Conservation (phyloP, 2,329 filamentous ascomycete genomes). For the Cercospora sojina region DNA sequence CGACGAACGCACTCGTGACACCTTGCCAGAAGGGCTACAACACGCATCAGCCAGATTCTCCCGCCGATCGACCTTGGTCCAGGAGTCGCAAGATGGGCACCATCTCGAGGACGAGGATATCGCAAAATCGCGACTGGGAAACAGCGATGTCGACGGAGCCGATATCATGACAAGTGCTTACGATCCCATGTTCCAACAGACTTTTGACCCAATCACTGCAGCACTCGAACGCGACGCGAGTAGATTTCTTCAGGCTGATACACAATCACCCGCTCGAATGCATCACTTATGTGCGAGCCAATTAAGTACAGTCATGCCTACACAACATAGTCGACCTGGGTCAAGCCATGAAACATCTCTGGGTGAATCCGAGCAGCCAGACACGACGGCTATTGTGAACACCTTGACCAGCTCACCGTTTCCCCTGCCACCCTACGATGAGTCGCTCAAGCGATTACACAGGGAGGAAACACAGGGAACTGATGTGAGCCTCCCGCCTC, state of each 20-base stretch:
- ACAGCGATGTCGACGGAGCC: background rate
- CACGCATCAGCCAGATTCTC: background rate
- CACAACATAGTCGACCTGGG: conserved; percentile 9
- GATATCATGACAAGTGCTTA: background rate
- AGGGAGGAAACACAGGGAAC: background rate
- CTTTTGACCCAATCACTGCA: conserved; percentile 25
- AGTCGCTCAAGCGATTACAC: background rate
- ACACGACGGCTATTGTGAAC: background rate
- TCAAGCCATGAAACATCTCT: background rate
- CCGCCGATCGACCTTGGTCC: conserved; percentile 1
- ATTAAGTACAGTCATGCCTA: conserved; percentile 17
- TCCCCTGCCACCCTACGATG: conserved; percentile 5
- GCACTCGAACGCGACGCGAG: conserved; percentile 25
- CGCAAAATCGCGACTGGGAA: background rate
- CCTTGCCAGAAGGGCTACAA: background rate
- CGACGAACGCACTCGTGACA: background rate
- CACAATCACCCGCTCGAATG: conserved; percentile 14
- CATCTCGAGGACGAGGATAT: conserved; percentile 4
- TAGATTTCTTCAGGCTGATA: conserved; percentile 20
- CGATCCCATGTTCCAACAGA: conserved; percentile 21
- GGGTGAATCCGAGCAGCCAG: background rate
- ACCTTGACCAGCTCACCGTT: conserved; percentile 8
- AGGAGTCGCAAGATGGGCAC: conserved; percentile 10
- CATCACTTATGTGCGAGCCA: conserved; percentile 7
- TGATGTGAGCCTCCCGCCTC: conserved; percentile 16